Evolutionary conservation across 306 rosid species (phyloP), one percentile per base, ranked within the genome.

Genomic region (Fragaria vesca): DNA sequence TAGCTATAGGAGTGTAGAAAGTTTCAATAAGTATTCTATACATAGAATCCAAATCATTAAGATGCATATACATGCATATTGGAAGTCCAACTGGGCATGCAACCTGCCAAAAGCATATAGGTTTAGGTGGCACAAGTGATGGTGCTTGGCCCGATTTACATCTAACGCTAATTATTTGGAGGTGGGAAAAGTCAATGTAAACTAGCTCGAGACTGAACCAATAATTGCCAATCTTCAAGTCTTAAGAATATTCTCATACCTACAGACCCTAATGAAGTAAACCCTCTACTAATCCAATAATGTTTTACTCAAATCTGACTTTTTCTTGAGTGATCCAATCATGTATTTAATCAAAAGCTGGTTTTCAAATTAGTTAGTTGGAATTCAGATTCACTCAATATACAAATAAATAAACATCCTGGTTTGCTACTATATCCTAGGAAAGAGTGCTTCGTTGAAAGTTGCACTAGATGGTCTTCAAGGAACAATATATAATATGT

Each of bases 51-150:
- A 46, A 20, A 48, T 38, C 46, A 57, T 24, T 20, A 55, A 60
- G 24, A 78, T 69, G 58, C 57, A 77, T 24, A 26, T 21, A 60
- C 17, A 78, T 69, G 58, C 57, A 77, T 24, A 26, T 21, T 34
- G 24, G 30, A 66, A 34, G 58, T 36, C 8, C 54, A n/a, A n/a
- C 38, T 42, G 72, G 18, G 42, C 34, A 42, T 21, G 51, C 30
- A 68, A 12, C 73, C 52, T 69, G 73, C 55, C 52, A 43, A 45
- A 36, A 36, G 6, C 40, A 36, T 40, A 20, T 40, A 66, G 28
- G 16, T 21, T 42, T 21, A 36, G 40, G 40, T 4, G 52, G 55
- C 55, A 11, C 52, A 60, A 20, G 50, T 69, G 36, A n/a, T 38
- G 24, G 9, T 73, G 54, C 52, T 21, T 21, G 26, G 40, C 68